Percentiles rank a stretch among this genome's conserved stretches.
Conservation (phyloP, 2,329 filamentous ascomycete species). For the Westerdykella aurantiaca region DNA sequence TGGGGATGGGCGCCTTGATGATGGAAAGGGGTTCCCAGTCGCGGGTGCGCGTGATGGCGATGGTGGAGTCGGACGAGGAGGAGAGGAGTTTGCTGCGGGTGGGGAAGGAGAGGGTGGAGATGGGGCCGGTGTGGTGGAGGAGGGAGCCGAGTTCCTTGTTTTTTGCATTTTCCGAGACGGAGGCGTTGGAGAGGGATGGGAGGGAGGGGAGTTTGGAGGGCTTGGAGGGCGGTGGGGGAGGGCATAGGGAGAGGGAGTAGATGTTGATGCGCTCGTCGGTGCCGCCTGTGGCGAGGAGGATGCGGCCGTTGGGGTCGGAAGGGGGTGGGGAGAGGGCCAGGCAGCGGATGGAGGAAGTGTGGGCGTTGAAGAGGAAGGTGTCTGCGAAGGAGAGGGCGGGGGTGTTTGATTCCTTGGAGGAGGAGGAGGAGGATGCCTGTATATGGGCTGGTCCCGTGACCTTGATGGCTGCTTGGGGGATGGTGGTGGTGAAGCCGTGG, state of each 20-base stretch:
- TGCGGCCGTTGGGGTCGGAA: conserved; percentile 67
- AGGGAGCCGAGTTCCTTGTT: conserved; percentile 86
- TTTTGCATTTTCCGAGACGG: conserved; percentile 74
- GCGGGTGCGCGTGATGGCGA: conserved; percentile 77
- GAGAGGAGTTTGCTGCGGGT: conserved; percentile 81
- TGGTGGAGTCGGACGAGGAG: conserved; percentile 84
- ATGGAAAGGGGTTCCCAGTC: conserved; percentile 85
- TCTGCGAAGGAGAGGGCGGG: conserved; percentile 66
- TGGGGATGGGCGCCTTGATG: conserved; percentile 84
- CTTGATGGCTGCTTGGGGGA: conserved; percentile 41
- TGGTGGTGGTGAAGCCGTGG: conserved; percentile 78
- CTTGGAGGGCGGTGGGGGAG: conserved; percentile 51
- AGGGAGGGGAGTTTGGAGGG: conserved; percentile 50
- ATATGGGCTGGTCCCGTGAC: conserved; percentile 23
- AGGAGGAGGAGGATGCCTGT: neutral
- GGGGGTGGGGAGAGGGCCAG: conserved; percentile 71
- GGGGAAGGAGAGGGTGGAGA: conserved; percentile 76
- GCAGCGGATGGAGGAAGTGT: conserved; percentile 82
- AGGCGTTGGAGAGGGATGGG: conserved; percentile 62
- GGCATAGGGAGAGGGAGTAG: conserved; percentile 68
- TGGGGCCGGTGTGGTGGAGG: conserved; percentile 76
- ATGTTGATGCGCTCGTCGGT: conserved; percentile 94
- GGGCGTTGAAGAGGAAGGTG: conserved; percentile 92
- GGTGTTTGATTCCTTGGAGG: conserved; percentile 15
- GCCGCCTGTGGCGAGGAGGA: conserved; percentile 83